phyloP scores from a whole-genome alignment of 2,329 filamentous ascomycete genomes.

The Drechslerella stenobrocha region DNA sequence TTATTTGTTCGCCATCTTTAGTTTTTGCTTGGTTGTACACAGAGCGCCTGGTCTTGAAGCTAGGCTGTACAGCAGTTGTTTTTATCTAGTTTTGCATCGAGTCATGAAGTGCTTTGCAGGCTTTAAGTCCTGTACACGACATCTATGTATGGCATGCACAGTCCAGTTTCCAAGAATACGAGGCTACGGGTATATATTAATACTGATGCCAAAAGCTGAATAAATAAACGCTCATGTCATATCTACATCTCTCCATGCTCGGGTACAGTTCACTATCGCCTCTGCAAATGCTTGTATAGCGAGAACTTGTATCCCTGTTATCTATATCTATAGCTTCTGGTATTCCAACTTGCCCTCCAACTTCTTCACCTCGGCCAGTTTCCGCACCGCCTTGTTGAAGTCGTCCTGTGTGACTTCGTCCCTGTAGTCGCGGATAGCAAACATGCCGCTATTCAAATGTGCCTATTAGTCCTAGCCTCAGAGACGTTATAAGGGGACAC shows the following conservation, averaged over 20 bases:
- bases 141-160: too few relatives aligned
- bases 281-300: neutral
- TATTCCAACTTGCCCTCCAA: slow-evolving; percentile 97
- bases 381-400: slow-evolving; percentile 98
- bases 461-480: slow-evolving; percentile 52
- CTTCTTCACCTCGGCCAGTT: slow-evolving; percentile 97
- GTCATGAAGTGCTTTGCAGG: too few relatives aligned
- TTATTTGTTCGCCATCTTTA: too few relatives aligned
- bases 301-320: slow-evolving; percentile 1
- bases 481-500: neutral
- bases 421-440: slow-evolving; percentile 97
- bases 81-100: too few relatives aligned
- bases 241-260: slow-evolving; percentile 3
- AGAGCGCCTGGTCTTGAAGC: too few relatives aligned
- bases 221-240: slow-evolving; percentile 6
- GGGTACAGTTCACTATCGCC: neutral
- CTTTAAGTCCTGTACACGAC: too few relatives aligned
- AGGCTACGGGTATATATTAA: too few relatives aligned
- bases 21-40: too few relatives aligned
- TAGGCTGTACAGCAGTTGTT: too few relatives aligned
- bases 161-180: too few relatives aligned
- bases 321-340: slow-evolving; percentile 75
- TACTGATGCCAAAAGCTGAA: neutral
- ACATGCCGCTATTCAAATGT: slow-evolving; percentile 70
- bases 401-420: slow-evolving; percentile 97